Conservation (phyloP, 768 basidiomycete species). For the Lyophyllum decastes region DNA sequence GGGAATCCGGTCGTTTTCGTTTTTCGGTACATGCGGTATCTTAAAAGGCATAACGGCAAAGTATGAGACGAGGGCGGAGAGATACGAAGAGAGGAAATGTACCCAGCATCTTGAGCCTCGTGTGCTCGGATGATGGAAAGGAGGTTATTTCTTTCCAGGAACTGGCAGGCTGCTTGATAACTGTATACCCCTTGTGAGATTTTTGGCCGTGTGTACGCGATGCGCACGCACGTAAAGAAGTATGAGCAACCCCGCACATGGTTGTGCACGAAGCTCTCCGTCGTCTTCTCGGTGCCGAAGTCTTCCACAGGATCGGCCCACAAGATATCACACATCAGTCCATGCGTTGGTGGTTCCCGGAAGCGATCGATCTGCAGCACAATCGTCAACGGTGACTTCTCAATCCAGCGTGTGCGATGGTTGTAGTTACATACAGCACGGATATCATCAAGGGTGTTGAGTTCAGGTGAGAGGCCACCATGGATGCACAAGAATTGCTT, state of each 20-base stretch:
- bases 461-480: slow-evolving; percentile 93
- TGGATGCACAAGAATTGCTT: slow-evolving; percentile 99
- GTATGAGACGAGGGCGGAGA: slow-evolving; percentile 6
- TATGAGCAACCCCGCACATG: slow-evolving; percentile 97
- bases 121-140: slow-evolving; percentile 97
- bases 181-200: slow-evolving; percentile 38
- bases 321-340: slow-evolving; percentile 97
- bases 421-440: slow-evolving; percentile 58
- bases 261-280: slow-evolving; percentile 91
- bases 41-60: slow-evolving; percentile 26
- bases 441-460: slow-evolving; percentile 94
- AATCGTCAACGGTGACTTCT: background rate
- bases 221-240: slow-evolving; percentile 64
- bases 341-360: slow-evolving; percentile 96
- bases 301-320: slow-evolving; percentile 99
- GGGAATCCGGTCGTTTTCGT: slow-evolving; percentile 98
- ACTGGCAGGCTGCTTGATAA: slow-evolving; percentile 95
- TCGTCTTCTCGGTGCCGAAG: slow-evolving; percentile 91
- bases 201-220: background rate
- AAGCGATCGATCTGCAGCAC: slow-evolving; percentile 86
- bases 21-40: slow-evolving; percentile 99
- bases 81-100: slow-evolving; percentile 19
- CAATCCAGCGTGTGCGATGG: background rate
- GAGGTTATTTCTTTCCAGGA: slow-evolving; percentile 95
- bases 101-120: slow-evolving; percentile 99